A percentile compares a stretch with the other conserved stretches of the same genome.
Evolutionary conservation across 495 filamentous ascomycete genomes (phyloP).

Genomic region (Talaromyces thailandensis): DNA sequence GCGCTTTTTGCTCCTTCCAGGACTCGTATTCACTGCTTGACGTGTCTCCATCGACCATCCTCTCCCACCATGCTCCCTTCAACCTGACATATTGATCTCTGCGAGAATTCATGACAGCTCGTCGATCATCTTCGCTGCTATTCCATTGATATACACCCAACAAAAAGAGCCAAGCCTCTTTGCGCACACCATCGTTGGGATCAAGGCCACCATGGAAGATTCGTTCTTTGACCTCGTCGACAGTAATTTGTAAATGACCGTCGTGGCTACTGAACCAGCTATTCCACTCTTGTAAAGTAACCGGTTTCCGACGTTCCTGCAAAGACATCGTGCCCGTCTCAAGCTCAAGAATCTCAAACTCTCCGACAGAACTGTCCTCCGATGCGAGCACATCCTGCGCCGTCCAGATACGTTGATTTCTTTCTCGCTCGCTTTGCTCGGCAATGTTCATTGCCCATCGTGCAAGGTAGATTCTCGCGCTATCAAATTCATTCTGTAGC

Average conservation of each 20-base stretch:
- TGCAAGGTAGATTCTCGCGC: slow-evolving; percentile 84
- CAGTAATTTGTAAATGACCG: slow-evolving; percentile 66
- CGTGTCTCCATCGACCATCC: slow-evolving; percentile 71
- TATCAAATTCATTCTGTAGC: slow-evolving; percentile 93
- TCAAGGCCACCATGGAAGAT: slow-evolving; percentile 93
- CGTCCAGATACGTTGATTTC: slow-evolving; percentile 81
- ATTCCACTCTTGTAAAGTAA: slow-evolving; percentile 82
- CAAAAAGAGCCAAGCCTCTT: slow-evolving; percentile 94
- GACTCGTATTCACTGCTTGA: slow-evolving; percentile 74
- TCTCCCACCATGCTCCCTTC: slow-evolving; percentile 95
- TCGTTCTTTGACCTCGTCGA: slow-evolving; percentile 89
- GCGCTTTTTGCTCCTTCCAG: slow-evolving; percentile 89
- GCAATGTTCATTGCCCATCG: slow-evolving; percentile 98
- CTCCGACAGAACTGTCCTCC: slow-evolving; percentile 87
- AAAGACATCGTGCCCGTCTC: slow-evolving; percentile 63
- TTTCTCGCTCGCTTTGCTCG: slow-evolving; percentile 85
- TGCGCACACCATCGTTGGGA: slow-evolving; percentile 80
- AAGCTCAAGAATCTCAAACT: slow-evolving; percentile 88
- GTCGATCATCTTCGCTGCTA: slow-evolving; percentile 70
- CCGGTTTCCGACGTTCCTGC: slow-evolving; percentile 61
- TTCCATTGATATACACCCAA: slow-evolving; percentile 89
- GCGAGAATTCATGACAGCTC: slow-evolving; percentile 70
- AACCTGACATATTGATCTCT: slow-evolving; percentile 89
- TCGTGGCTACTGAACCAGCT: slow-evolving; percentile 67
- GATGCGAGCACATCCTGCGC: slow-evolving; percentile 86